A percentile compares a stretch with the other conserved stretches of the same genome.
Evolutionary conservation across 306 rosid genomes (phyloP).

Genomic region (Cicer arietinum): DNA sequence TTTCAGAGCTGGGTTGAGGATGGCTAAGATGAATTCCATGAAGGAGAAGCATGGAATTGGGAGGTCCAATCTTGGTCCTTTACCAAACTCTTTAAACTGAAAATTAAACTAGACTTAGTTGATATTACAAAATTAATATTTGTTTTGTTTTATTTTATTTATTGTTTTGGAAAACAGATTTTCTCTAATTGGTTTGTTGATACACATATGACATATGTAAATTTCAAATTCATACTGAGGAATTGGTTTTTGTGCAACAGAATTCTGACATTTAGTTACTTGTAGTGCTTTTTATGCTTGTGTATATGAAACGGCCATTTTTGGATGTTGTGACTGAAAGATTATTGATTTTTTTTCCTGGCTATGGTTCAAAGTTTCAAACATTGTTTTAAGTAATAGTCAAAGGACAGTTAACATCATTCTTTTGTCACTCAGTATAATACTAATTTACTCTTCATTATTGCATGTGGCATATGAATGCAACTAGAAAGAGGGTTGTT

Average conservation of each 20-base stretch:
- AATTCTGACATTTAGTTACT: constrained; percentile 29
- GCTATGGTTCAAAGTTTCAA: constrained; percentile 9
- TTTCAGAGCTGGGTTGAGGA: constrained; percentile 76
- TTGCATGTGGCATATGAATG: constrained; percentile 11
- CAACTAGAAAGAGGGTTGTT: constrained; percentile 14
- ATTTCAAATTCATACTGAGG: constrained; percentile 39
- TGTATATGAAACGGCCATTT: constrained; percentile 29
- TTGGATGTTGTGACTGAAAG: constrained; percentile 27
- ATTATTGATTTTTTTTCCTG: constrained; percentile 34
- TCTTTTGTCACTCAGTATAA: not conserved
- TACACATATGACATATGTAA: constrained; percentile 27
- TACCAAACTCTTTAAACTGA: constrained; percentile 26
- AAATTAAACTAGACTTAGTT: constrained; percentile 33
- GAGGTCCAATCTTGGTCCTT: constrained; percentile 69
- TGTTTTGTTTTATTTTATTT: constrained; percentile 5
- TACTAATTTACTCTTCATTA: not conserved
- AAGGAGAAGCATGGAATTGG: constrained; percentile 58
- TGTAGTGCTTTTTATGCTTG: constrained; percentile 12
- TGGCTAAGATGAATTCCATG: constrained; percentile 81
- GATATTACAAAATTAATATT: constrained; percentile 5
- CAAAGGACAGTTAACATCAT: not conserved
- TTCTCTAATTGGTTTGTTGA: constrained; percentile 31
- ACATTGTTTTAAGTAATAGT: constrained; percentile 7
- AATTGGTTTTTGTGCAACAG: constrained; percentile 29
- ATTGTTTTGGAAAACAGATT: not conserved